Evolutionary conservation across 306 rosid species (phyloP).

Genomic region (Parietaria judaica): DNA sequence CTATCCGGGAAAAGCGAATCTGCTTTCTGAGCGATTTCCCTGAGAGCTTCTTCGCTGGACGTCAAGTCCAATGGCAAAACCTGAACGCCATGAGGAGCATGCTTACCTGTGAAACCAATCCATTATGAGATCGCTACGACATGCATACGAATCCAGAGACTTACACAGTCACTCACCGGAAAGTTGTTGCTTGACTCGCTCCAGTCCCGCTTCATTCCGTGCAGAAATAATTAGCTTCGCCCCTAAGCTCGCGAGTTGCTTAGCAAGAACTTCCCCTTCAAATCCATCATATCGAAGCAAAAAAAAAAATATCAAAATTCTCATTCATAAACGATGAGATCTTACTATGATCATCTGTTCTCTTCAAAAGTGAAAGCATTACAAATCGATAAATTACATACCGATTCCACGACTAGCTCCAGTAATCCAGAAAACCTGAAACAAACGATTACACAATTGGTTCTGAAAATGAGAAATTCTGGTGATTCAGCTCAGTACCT

Average conservation of each 20-base stretch:
- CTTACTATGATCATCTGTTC: no score
- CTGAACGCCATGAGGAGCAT: conserved; percentile 64
- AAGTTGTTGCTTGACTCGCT: conserved; percentile 60
- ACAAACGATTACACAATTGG: neutral
- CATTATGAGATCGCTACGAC: neutral
- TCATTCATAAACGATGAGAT: no score
- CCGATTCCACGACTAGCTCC: conserved; percentile 99
- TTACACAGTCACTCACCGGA: conserved; percentile 44
- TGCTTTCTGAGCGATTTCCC: conserved; percentile 61
- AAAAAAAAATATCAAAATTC: neutral
- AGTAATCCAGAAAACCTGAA: conserved; percentile 88
- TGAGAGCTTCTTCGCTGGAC: conserved; percentile 69
- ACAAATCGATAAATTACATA: conserved; percentile 10
- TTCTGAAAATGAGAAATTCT: neutral
- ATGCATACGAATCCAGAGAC: neutral
- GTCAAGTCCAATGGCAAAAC: conserved; percentile 73
- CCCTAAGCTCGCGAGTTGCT: conserved; percentile 78
- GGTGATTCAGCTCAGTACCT: conserved; percentile 25
- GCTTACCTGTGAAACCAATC: conserved; percentile 45
- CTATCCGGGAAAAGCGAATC: conserved; percentile 58
- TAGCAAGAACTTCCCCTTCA: conserved; percentile 81
- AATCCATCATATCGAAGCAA: conserved; percentile 7
- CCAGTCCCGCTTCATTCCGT: conserved; percentile 73
- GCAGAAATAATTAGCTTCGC: conserved; percentile 91
- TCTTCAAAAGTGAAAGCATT: no score